Evolutionary conservation across 2,329 filamentous ascomycete species (phyloP).

Genomic region (Corynespora cassiicola): DNA sequence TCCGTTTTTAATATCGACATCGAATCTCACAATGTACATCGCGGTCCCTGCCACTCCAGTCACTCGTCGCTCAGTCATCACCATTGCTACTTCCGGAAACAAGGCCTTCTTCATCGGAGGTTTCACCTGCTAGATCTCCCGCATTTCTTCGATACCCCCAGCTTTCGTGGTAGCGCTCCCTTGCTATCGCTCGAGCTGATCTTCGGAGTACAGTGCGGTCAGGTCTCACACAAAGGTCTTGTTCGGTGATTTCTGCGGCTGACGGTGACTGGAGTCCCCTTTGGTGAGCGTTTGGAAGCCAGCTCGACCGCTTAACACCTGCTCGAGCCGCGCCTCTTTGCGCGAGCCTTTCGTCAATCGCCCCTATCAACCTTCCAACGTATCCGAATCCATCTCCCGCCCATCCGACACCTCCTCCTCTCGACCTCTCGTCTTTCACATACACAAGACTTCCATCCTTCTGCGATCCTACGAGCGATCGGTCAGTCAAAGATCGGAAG

Average conservation of each 20-base stretch:
- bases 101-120: constrained; percentile 47
- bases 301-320: constrained; percentile 40
- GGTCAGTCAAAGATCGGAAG: constrained; percentile 20
- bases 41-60: constrained; percentile 46
- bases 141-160: constrained; percentile 40
- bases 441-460: constrained; percentile 14
- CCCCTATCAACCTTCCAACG: constrained; percentile 22
- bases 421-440: constrained; percentile 7
- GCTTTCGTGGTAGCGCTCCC: constrained; percentile 41
- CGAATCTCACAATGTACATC: constrained; percentile 44
- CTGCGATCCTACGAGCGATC: constrained; percentile 16
- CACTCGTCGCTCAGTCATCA: constrained; percentile 51
- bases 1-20: constrained; percentile 33
- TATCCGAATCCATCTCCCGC: constrained; percentile 9
- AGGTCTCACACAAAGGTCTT: constrained; percentile 45
- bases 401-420: constrained; percentile 9
- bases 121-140: constrained; percentile 46
- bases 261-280: constrained; percentile 51
- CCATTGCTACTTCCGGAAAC: constrained; percentile 40
- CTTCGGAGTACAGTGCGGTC: constrained; percentile 46
- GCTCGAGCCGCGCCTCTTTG: constrained; percentile 34
- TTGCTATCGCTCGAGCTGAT: constrained; percentile 42
- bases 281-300: constrained; percentile 39
- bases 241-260: constrained; percentile 51
- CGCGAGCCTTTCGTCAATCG: constrained; percentile 37